These are phyloP conservation scores for Eucalyptus marginata DNA, from an alignment of 345 rosid species.

Conservation along the genomic window DNA sequence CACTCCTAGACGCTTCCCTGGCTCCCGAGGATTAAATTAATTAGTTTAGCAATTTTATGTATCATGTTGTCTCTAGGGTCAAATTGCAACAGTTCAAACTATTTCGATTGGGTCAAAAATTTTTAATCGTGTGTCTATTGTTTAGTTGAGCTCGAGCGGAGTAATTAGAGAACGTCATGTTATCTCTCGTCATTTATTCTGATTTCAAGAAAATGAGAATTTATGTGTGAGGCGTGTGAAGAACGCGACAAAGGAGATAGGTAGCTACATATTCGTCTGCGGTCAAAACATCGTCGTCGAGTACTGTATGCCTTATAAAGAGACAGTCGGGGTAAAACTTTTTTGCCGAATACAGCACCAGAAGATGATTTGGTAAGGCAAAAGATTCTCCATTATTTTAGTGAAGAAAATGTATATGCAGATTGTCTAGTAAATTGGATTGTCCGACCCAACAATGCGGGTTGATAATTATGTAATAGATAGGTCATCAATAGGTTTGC, in stretches of 20 bases:
- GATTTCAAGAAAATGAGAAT: too few relatives aligned
- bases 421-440: neutral
- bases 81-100: neutral
- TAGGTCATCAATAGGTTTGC: neutral
- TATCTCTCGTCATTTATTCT: neutral
- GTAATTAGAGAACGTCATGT: too few relatives aligned
- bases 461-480: neutral
- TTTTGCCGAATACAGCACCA: neutral
- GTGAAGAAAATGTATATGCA: too few relatives aligned
- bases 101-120: neutral
- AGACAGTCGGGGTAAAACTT: neutral
- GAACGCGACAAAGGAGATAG: neutral
- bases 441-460: neutral
- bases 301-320: neutral
- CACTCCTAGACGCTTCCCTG: neutral
- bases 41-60: neutral
- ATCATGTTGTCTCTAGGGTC: neutral
- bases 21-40: neutral
- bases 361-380: neutral
- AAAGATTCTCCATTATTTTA: neutral
- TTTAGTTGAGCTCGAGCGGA: too few relatives aligned
- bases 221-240: neutral
- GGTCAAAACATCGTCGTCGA: fast-evolving
- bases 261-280: neutral
- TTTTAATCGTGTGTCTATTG: too few relatives aligned